Evolutionary conservation across 192 early-diverging fungal genomes (phyloP), one percentile per base, ranked within the genome.

Genomic region (Glomus cerebriforme): DNA sequence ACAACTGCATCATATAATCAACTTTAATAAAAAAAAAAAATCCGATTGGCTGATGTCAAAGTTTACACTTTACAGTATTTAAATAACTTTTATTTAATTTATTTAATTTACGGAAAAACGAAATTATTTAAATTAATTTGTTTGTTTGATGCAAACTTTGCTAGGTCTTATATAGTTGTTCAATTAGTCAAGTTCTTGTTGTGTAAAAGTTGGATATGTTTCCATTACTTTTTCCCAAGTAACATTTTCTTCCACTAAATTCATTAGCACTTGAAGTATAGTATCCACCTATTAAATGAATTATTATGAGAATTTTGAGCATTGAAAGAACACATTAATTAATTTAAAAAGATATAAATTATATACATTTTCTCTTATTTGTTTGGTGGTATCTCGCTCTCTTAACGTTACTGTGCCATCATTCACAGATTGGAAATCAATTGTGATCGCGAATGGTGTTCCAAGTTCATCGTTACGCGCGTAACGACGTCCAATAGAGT

Each of bases 391-490:
- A 81, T 99, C 98, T 65, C 98, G 92, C 86, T 98, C 96, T 71
- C 98, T 93, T 60, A 99, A 87, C 17, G 98, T 99, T 43, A 99
- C 93, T 13, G 96, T 96, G 71, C 87, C 76, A 81, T 99, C 98
- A 82, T 96, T 87, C 58, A 92, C 91, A n/a, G 97, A 95, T 80
- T 97, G 93, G 92, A 99, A 98, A 86, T 99, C 98, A 39, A 99
- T 92, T 15, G 98, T 99, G 82, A 99, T 89, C 35, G 93, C 97
- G 84, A 96, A 99, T 45, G 96, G 96, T 54, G 94, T 99, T 76
- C 98, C 98, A 35, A 99, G 83, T 84, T 99, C 97, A 83, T 99
- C 98, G 83, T 98, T 98, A 79, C 98, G 93, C 3, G 97, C 90
- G 86, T 99, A 99, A 79, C 98, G 92, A 74, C 92, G 92, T 78